Base-by-base conservation (phyloP, 2,329 filamentous ascomycete genomes). In the Colletotrichum sp. region DNA sequence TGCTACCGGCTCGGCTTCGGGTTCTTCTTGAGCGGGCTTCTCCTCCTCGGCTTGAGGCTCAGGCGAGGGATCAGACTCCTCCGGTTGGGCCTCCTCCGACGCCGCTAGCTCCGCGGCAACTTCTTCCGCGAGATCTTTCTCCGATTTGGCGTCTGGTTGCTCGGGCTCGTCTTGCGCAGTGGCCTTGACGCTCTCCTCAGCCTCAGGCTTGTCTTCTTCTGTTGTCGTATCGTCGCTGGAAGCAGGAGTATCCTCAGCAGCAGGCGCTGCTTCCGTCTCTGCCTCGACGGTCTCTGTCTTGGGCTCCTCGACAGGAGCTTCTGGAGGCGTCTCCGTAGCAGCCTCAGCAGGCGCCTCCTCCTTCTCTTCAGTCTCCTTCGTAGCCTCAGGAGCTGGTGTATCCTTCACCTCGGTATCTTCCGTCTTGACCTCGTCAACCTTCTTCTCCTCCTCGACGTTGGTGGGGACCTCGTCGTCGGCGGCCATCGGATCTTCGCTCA, bases 401-500 rank as follows among this genome's bases (percentile, higher is more conserved):
- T 70, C 58, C 32, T 38, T 43, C 14, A 14, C 67, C 8, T 48
- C 63, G 6, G 64, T 64, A 48, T 77, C 65, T 26, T 52, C 78
- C 30, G 71, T 58, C 48, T 68, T 69, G 66, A 80, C 74, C 78
- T 79, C 43, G 43, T 52, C 71, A 63, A 59, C 73, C 69, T 77
- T 75, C 56, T 78, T 76, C 28, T 69, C 76, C 75, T 62, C 72
- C 77, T 64, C 63, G 34, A 70, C 26, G 71, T 78, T 78, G 21
- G 77, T 65, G n/a, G 68, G 69, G 52, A 73, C 78, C 36, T 82
- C 79, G 74, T 69, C 69, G 58, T 65, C 69, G 56, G 43, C 43
- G 43, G 56, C 28, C 73, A 75, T 75, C 32, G 43, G 6, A 59
- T 75, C 10, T 10, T 52, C 69, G 79, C 81, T 85, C 70, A 86